Evolutionary conservation across 306 rosid species (phyloP).

Genomic region (Medicago ruthenica): DNA sequence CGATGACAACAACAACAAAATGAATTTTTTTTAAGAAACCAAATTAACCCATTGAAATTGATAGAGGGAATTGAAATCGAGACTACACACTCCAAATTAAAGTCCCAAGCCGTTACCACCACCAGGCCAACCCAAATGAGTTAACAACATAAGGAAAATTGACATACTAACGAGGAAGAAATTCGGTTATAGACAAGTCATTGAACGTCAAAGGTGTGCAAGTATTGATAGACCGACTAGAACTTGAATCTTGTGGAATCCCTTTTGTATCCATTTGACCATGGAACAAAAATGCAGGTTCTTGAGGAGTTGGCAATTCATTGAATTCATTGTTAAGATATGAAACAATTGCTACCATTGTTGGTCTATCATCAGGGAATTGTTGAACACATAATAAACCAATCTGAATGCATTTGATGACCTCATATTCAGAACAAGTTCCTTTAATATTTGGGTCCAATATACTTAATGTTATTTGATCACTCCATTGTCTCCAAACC

Average conservation of each 20-base stretch:
- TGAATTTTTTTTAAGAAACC: too few species aligned
- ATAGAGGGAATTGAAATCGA: too few species aligned
- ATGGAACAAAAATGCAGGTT: constrained; percentile 12
- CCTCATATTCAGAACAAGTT: constrained; percentile 10
- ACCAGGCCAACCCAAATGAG: too few species aligned
- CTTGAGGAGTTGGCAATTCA: background rate
- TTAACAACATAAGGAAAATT: background rate
- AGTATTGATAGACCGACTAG: background rate
- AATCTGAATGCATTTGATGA: constrained; percentile 20
- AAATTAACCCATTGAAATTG: too few species aligned
- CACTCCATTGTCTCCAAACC: constrained; percentile 32
- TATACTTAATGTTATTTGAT: background rate
- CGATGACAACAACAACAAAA: too few species aligned
- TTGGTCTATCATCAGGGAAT: constrained; percentile 11
- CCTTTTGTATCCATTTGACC: background rate
- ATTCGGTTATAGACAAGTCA: constrained; percentile 5
- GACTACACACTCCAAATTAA: too few species aligned
- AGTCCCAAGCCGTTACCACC: too few species aligned
- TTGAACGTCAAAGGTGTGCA: background rate
- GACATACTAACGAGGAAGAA: background rate
- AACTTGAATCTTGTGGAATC: constrained; percentile 23
- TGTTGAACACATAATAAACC: constrained; percentile 31
- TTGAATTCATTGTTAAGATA: constrained; percentile 9
- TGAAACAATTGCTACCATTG: constrained; percentile 17
- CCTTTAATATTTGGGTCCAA: background rate